Conservation (phyloP, 2,329 filamentous ascomycete species). For the Drechslerella coelobrocha region DNA sequence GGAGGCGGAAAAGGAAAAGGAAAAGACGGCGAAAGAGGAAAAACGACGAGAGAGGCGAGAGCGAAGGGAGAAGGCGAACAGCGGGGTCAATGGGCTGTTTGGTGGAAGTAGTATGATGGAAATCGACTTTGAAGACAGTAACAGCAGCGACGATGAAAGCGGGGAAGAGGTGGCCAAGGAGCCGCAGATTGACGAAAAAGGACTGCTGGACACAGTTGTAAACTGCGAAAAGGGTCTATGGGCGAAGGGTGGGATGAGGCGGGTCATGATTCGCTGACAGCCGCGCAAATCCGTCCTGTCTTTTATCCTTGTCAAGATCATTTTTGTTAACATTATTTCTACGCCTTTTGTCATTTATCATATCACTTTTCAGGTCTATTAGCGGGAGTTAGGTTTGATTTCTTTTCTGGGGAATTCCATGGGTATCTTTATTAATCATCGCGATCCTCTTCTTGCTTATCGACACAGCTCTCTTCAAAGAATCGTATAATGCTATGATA, state of each 20-base stretch:
- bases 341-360: neutral
- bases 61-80: slow-evolving; percentile 28
- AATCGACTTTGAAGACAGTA: slow-evolving; percentile 41
- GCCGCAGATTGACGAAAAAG: slow-evolving; percentile 47
- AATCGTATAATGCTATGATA: too few relatives aligned
- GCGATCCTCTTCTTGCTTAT: too few relatives aligned
- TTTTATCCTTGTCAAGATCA: neutral
- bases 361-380: slow-evolving; percentile 18
- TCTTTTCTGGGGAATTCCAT: neutral
- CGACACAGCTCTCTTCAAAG: too few relatives aligned
- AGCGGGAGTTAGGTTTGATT: slow-evolving; percentile 34
- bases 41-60: slow-evolving; percentile 27
- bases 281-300: neutral
- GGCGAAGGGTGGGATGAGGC: slow-evolving; percentile 38
- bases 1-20: slow-evolving; percentile 45
- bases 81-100: slow-evolving; percentile 31
- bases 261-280: slow-evolving; percentile 36
- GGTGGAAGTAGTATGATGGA: slow-evolving; percentile 24
- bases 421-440: too few relatives aligned
- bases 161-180: slow-evolving; percentile 19
- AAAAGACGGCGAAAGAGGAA: slow-evolving; percentile 30
- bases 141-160: slow-evolving; percentile 20
- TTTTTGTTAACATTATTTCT: neutral
- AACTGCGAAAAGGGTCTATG: slow-evolving; percentile 44
- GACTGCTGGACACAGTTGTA: slow-evolving; percentile 42